A percentile compares a stretch with the other conserved stretches of the same genome.
Conservation (phyloP, 495 filamentous ascomycete genomes). For the Lophiotrema nucula region DNA sequence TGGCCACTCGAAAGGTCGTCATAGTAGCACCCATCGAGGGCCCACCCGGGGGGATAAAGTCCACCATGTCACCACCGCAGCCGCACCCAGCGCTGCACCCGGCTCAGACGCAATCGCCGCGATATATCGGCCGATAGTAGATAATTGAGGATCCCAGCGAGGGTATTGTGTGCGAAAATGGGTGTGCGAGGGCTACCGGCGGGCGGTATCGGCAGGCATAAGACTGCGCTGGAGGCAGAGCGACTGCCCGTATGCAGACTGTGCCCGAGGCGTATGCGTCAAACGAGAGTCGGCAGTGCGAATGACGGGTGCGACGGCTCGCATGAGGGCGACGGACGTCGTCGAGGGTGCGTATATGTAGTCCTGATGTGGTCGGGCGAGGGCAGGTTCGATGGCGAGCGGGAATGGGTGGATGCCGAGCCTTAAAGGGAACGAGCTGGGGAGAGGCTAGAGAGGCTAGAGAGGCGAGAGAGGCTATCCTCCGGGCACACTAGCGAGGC, state of each 20-base stretch:
- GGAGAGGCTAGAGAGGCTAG: too few relatives aligned
- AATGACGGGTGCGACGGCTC: too few relatives aligned
- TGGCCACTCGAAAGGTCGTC: conserved; percentile 27
- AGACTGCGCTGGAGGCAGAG: conserved; percentile 22
- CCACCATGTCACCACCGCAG: conserved; percentile 25
- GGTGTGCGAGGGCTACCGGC: conserved; percentile 22
- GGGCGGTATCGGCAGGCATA: conserved; percentile 27
- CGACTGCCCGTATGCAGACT: background rate
- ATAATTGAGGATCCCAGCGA: too few relatives aligned
- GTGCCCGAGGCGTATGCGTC: too few relatives aligned
- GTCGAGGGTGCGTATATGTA: conserved; percentile 15
- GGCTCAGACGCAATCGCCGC: background rate
- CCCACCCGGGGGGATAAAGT: conserved; percentile 15
- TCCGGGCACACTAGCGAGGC: too few relatives aligned
- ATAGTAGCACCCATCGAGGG: conserved; percentile 28
- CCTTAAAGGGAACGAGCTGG: background rate
- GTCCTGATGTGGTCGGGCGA: conserved; percentile 10
- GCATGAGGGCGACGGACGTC: background rate
- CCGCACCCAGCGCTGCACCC: conserved; percentile 15
- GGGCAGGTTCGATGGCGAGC: background rate
- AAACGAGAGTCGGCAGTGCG: too few relatives aligned
- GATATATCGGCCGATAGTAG: background rate
- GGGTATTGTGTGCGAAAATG: background rate
- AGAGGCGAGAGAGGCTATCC: too few relatives aligned
- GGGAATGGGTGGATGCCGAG: conserved; percentile 3